Conservation (phyloP, 768 basidiomycete genomes). For the Kwoniella sp. region DNA sequence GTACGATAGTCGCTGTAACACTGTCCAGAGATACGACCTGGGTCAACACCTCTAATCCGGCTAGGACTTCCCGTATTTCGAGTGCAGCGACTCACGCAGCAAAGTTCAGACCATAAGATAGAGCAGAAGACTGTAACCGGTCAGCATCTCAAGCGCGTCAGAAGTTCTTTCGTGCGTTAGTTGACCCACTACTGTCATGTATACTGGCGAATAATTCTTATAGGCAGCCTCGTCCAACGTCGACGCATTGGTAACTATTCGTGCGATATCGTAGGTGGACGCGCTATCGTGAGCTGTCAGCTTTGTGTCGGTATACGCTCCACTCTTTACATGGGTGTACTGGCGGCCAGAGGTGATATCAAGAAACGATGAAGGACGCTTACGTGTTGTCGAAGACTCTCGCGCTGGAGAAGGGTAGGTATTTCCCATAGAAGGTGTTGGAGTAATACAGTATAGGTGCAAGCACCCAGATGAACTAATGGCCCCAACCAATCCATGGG, state of each 20-base stretch:
- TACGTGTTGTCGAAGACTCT: conserved; percentile 29
- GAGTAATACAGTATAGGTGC: conserved; percentile 64
- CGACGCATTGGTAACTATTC: conserved; percentile 19
- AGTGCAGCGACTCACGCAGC: conserved; percentile 17
- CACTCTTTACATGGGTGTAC: too few relatives aligned
- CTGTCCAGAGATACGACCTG: not conserved
- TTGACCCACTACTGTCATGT: conserved; percentile 11
- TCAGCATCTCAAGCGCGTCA: not conserved
- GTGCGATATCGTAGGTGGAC: conserved; percentile 23
- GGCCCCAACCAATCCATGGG: not conserved
- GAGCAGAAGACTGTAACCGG: conserved; percentile 7
- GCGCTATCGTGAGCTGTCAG: conserved; percentile 2
- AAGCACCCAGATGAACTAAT: conserved; percentile 59
- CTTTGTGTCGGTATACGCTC: not conserved
- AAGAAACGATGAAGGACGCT: not conserved
- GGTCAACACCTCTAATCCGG: not conserved
- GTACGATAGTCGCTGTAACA: conserved; percentile 57
- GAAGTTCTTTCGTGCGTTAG: not conserved
- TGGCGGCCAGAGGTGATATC: too few relatives aligned
- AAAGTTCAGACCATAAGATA: conserved; percentile 25
- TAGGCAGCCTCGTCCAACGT: conserved; percentile 27
- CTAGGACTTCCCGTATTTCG: not conserved
- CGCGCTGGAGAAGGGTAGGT: conserved; percentile 36
- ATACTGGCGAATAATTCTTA: conserved; percentile 27
- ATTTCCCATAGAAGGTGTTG: conserved; percentile 32